Evolutionary conservation across 2,329 filamentous ascomycete species (phyloP).

Genomic region (Gnomoniopsis sp.): DNA sequence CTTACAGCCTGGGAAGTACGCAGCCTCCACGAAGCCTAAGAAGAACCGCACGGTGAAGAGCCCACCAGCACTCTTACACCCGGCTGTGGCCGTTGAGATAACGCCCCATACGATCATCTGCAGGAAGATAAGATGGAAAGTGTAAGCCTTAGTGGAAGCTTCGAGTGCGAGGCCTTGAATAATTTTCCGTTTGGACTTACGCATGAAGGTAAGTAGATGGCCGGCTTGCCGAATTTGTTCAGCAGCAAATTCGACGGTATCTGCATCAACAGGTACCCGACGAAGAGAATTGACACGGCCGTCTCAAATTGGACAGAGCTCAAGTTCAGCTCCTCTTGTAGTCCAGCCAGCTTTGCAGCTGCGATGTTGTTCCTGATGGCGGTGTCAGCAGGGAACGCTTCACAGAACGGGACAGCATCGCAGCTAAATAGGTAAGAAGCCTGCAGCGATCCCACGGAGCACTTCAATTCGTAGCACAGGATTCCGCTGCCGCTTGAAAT

Average conservation of each 20-base stretch:
- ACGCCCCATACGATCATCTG: constrained; percentile 48
- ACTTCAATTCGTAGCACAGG: too few relatives aligned
- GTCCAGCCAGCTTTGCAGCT: constrained; percentile 41
- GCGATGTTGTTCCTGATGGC: constrained; percentile 34
- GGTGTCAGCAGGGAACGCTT: background rate
- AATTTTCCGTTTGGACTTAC: too few relatives aligned
- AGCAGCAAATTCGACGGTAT: constrained; percentile 49
- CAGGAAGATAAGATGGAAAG: too few relatives aligned
- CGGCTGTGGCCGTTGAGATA: constrained; percentile 40
- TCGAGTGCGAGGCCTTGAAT: too few relatives aligned
- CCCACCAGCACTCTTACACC: constrained; percentile 31
- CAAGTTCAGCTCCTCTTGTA: constrained; percentile 43
- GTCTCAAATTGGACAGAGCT: constrained; percentile 32
- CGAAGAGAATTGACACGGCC: constrained; percentile 48
- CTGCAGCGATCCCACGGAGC: too few relatives aligned
- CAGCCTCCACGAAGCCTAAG: constrained; percentile 40
- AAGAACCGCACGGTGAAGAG: constrained; percentile 40
- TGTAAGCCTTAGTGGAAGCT: too few relatives aligned
- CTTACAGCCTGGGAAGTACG: constrained; percentile 25
- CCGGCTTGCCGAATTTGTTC: constrained; percentile 49
- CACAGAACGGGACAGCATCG: background rate
- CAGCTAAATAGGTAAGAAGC: too few relatives aligned
- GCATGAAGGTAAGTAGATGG: constrained; percentile 41
- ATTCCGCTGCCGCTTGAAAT: too few relatives aligned
- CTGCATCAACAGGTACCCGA: constrained; percentile 50